phyloP scores from a whole-genome alignment of 495 filamentous ascomycete genomes.

The Ramalina peruviana region DNA sequence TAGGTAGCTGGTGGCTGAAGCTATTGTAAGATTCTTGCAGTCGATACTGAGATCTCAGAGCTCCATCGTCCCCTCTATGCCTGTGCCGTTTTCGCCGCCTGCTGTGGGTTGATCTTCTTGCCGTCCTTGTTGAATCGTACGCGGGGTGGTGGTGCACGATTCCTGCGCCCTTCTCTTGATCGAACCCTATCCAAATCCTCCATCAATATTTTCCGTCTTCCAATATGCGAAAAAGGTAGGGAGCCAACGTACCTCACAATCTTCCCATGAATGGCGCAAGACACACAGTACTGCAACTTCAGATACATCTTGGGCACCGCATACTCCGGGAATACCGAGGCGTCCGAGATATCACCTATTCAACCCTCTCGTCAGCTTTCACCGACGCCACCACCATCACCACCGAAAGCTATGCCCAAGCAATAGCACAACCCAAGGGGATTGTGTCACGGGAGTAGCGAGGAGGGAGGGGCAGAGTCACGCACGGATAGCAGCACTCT shows the following conservation, averaged over 20 bases:
- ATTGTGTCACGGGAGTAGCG: too few species aligned
- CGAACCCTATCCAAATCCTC: conserved; percentile 60
- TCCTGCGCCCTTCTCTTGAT: conserved; percentile 91
- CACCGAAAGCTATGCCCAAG: too few species aligned
- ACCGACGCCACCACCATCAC: too few species aligned
- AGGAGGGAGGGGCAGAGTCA: conserved; percentile 26
- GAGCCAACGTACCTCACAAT: conserved; percentile 80
- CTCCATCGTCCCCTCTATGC: conserved; percentile 11
- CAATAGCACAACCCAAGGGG: too few species aligned
- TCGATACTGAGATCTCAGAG: not conserved
- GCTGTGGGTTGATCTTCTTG: conserved; percentile 96
- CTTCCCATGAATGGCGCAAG: conserved; percentile 99
- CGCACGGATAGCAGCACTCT: conserved; percentile 98
- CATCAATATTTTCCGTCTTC: not conserved
- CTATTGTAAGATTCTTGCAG: not conserved
- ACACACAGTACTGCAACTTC: conserved; percentile 99
- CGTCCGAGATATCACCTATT: conserved; percentile 98
- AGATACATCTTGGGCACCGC: conserved; percentile 99
- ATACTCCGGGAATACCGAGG: conserved; percentile 98
- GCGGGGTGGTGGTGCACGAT: conserved; percentile 92
- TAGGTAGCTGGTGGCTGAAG: not conserved
- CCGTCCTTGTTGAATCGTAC: conserved; percentile 99
- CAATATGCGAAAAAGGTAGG: not conserved
- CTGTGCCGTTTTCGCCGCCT: conserved; percentile 54
- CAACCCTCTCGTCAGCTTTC: not conserved